Percentiles rank a stretch among this genome's conserved stretches.
These are phyloP conservation scores for Albatrellus ellisii DNA, from an alignment of 768 basidiomycete species.

Conservation along the genomic window DNA sequence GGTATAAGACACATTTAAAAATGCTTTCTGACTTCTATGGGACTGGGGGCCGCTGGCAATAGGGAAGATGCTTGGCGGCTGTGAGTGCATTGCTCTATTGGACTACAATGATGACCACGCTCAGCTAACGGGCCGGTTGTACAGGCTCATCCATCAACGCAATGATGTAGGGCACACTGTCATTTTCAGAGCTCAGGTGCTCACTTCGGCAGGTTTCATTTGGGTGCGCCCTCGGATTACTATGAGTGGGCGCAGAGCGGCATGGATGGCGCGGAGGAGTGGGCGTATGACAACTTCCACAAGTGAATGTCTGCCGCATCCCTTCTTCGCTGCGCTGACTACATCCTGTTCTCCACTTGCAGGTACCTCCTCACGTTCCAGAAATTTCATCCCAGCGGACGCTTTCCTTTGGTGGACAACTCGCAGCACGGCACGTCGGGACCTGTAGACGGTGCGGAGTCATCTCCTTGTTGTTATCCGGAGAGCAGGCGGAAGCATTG, in stretches of 20 bases:
- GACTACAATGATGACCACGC: background rate
- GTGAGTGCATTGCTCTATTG: slow-evolving; percentile 26
- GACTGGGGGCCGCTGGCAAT: background rate
- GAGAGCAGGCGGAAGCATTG: background rate
- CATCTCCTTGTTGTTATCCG: background rate
- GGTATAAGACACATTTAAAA: background rate
- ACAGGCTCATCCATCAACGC: slow-evolving; percentile 57
- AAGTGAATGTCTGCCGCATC: slow-evolving; percentile 21
- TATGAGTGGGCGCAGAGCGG: slow-evolving; percentile 43
- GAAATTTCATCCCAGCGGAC: slow-evolving; percentile 34
- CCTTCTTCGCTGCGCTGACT: background rate
- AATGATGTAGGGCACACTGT: slow-evolving; percentile 22
- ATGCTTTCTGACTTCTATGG: background rate
- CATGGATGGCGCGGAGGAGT: slow-evolving; percentile 32
- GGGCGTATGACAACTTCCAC: slow-evolving; percentile 46
- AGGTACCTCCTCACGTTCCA: slow-evolving; percentile 70
- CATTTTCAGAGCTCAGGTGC: background rate
- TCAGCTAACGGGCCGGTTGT: too few species aligned
- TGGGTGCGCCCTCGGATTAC: slow-evolving; percentile 54
- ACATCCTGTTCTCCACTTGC: background rate
- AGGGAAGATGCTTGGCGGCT: slow-evolving; percentile 66
- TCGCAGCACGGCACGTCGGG: slow-evolving; percentile 36
- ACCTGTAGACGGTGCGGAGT: slow-evolving; percentile 30
- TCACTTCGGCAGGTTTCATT: slow-evolving; percentile 23
- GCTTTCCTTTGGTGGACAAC: slow-evolving; percentile 35